These are phyloP conservation scores for Oryza glumipatula DNA, from an alignment of 176 grass and related monocot genomes.

Conservation along the genomic window DNA sequence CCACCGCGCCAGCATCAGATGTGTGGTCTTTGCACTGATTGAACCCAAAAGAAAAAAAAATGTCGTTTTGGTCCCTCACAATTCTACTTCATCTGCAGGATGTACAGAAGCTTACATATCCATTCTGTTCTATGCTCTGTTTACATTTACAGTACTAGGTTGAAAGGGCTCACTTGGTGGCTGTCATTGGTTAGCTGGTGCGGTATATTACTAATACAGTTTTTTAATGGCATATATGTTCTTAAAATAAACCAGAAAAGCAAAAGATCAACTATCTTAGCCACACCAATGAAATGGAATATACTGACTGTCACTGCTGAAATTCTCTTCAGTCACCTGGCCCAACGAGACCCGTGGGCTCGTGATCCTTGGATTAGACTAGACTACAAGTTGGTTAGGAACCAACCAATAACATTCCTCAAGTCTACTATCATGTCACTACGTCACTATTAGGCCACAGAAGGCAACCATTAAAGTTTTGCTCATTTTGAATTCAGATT, in stretches of 20 bases:
- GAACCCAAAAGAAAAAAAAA: background rate
- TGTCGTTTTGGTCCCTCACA: background rate
- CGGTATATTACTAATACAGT: background rate
- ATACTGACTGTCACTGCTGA: background rate
- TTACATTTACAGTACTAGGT: background rate
- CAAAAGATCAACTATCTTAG: constrained; percentile 34
- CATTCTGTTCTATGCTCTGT: background rate
- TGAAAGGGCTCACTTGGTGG: background rate
- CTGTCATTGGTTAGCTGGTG: background rate
- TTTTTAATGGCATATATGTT: background rate
- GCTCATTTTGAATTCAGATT: too few relatives aligned
- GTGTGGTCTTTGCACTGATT: background rate
- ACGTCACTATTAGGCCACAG: too few relatives aligned
- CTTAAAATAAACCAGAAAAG: constrained; percentile 36
- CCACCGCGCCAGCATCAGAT: too few relatives aligned
- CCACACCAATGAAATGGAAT: background rate
- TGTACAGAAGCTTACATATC: background rate
- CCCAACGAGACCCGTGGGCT: background rate
- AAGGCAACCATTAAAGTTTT: too few relatives aligned
- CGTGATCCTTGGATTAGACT: background rate
- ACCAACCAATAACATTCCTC: too few relatives aligned
- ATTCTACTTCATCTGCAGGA: background rate
- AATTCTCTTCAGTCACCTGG: background rate
- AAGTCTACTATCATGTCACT: too few relatives aligned
- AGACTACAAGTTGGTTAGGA: too few relatives aligned